These are phyloP conservation scores for Sporodiniella umbellata DNA, from an alignment of 371 early-diverging fungal genomes.

Conservation along the genomic window DNA sequence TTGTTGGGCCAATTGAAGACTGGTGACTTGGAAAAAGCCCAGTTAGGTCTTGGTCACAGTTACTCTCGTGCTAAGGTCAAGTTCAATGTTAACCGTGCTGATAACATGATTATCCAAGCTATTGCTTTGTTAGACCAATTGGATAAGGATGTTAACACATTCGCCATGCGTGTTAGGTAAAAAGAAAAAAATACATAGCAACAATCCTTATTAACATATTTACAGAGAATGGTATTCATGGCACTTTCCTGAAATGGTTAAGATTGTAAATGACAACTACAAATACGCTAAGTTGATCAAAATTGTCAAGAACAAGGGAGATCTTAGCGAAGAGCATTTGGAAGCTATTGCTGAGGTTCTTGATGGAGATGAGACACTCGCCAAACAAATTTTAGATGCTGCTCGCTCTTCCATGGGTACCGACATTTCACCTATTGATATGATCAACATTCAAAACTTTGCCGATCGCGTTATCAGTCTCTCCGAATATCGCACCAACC, in stretches of 20 bases:
- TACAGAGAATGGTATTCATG: slow-evolving; percentile 97
- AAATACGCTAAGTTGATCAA: slow-evolving; percentile 87
- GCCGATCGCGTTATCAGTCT: slow-evolving; percentile 91
- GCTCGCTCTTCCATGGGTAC: slow-evolving; percentile 96
- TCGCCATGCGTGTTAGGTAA: slow-evolving; percentile 78
- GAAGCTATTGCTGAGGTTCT: slow-evolving; percentile 73
- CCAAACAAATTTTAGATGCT: slow-evolving; percentile 87
- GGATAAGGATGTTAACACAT: slow-evolving; percentile 94
- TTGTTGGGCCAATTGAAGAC: slow-evolving; percentile 85
- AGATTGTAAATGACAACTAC: slow-evolving; percentile 91
- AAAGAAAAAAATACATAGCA: slow-evolving; percentile 3
- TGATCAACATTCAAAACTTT: slow-evolving; percentile 92
- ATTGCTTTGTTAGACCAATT: slow-evolving; percentile 89
- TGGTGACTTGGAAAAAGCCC: slow-evolving; percentile 90
- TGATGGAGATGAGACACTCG: slow-evolving; percentile 62
- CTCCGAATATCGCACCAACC: slow-evolving; percentile 87
- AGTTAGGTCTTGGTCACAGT: slow-evolving; percentile 96
- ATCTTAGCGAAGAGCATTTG: slow-evolving; percentile 73
- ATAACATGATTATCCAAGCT: slow-evolving; percentile 94
- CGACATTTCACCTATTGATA: slow-evolving; percentile 89
- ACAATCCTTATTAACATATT: neutral
- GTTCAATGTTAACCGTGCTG: slow-evolving; percentile 94
- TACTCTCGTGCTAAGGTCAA: slow-evolving; percentile 98
- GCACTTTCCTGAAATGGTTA: slow-evolving; percentile 98
- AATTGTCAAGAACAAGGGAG: slow-evolving; percentile 87